phyloP scores from a whole-genome alignment of 2,329 filamentous ascomycete genomes.

The Xylaria digitata region DNA sequence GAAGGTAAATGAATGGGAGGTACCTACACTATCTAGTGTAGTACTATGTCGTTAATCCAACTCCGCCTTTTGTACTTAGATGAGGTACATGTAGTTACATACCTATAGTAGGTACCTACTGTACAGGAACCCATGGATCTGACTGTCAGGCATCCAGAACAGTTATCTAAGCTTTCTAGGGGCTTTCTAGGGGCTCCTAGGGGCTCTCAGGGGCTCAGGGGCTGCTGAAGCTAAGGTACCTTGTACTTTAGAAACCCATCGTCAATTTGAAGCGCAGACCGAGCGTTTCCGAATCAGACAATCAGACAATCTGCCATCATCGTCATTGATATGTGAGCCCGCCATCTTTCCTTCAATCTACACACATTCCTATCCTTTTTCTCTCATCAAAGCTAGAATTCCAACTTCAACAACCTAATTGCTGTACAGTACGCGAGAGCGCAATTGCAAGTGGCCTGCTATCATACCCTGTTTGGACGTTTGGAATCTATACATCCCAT shows the following conservation, averaged over 20 bases:
- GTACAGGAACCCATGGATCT: too few species aligned
- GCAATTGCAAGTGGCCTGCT: neutral
- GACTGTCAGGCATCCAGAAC: too few species aligned
- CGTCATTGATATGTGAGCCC: conserved; percentile 5
- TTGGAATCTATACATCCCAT: conserved; percentile 3
- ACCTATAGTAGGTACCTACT: conserved; percentile 1
- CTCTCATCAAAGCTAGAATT: conserved; percentile 5
- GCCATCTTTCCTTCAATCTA: neutral
- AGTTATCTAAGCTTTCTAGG: neutral
- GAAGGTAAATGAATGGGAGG: too few species aligned
- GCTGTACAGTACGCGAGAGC: neutral
- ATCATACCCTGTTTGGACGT: neutral
- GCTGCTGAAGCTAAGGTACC: neutral
- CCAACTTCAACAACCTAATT: neutral
- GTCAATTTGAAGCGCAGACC: conserved; percentile 17
- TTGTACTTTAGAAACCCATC: neutral
- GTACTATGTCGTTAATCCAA: too few species aligned
- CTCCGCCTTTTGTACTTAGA: too few species aligned
- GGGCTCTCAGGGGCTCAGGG: conserved; percentile 11
- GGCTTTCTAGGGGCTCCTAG: conserved; percentile 13
- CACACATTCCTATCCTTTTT: neutral
- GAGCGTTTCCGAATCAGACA: conserved; percentile 11
- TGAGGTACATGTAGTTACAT: neutral
- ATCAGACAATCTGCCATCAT: neutral
- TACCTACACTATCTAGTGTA: too few species aligned